These are phyloP conservation scores for Tylopilus felleus DNA, from an alignment of 768 basidiomycete species.

Conservation along the genomic window DNA sequence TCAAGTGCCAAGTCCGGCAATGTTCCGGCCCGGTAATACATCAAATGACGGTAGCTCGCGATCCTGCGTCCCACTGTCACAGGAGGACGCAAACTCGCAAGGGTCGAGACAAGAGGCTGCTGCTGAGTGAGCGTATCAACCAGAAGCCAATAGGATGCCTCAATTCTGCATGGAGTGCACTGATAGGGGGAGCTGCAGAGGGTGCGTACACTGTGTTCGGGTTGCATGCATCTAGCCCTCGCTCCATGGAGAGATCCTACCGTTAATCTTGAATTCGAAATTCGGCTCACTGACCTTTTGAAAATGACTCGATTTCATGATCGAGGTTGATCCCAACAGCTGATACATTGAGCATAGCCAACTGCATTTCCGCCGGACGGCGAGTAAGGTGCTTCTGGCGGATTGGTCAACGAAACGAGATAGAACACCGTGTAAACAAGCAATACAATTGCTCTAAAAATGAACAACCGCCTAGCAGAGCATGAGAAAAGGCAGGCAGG, in stretches of 20 bases:
- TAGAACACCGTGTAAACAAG: conserved; percentile 1
- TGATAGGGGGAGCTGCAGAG: background rate
- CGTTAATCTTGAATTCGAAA: conserved; percentile 7
- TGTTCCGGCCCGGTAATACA: background rate
- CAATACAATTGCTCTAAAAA: conserved; percentile 3
- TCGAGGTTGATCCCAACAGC: background rate
- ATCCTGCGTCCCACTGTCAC: background rate
- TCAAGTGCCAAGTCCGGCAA: background rate
- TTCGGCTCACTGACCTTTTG: conserved; percentile 6
- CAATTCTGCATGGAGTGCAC: background rate
- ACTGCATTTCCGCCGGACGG: conserved; percentile 14
- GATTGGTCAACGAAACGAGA: background rate
- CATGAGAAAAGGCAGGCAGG: conserved; percentile 5
- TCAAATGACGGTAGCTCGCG: background rate
- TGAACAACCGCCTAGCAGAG: conserved; percentile 2
- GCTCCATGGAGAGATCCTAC: background rate
- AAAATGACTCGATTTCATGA: background rate
- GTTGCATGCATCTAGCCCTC: background rate
- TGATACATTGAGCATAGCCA: conserved; percentile 19
- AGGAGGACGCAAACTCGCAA: background rate
- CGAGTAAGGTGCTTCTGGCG: background rate
- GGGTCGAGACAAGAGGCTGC: background rate
- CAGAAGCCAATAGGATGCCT: background rate
- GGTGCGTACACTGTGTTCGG: background rate
- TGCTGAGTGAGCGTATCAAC: background rate